These are phyloP conservation scores for Pseudocercospora pini-densiflorae DNA, from an alignment of 2,329 filamentous ascomycete genomes.

Conservation along the genomic window DNA sequence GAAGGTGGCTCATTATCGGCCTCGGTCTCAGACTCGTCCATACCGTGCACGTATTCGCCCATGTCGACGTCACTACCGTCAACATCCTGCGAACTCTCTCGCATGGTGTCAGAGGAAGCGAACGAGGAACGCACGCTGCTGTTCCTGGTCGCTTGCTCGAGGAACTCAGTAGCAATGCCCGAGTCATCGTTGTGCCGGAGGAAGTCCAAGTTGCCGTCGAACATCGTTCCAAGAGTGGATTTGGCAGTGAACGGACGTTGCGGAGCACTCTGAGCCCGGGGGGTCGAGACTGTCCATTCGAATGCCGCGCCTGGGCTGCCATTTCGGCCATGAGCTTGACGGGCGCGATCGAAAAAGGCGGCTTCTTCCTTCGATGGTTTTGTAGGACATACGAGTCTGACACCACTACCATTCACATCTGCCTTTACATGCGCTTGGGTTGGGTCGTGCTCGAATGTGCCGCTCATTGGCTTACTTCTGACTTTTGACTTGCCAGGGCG, in stretches of 20 bases:
- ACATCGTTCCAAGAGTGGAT: constrained; percentile 40
- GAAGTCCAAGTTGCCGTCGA: constrained; percentile 57
- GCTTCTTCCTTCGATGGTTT: constrained; percentile 27
- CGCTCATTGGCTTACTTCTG: constrained; percentile 21
- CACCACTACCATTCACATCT: constrained; percentile 27
- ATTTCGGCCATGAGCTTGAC: constrained; percentile 33
- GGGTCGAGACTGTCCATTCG: constrained; percentile 28
- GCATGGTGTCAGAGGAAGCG: constrained; percentile 54
- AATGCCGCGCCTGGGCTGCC: constrained; percentile 37
- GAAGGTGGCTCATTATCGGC: constrained; percentile 48
- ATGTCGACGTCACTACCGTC: constrained; percentile 32
- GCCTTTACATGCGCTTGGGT: constrained; percentile 27
- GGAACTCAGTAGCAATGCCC: constrained; percentile 48
- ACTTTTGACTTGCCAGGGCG: neutral
- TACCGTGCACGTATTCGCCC: constrained; percentile 33
- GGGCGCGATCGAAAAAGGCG: constrained; percentile 39
- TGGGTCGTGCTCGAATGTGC: constrained; percentile 30
- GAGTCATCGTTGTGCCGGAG: constrained; percentile 70
- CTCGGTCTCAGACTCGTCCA: constrained; percentile 33
- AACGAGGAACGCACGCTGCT: constrained; percentile 50
- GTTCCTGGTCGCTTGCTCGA: constrained; percentile 44
- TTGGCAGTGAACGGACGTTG: constrained; percentile 39
- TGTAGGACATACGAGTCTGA: constrained; percentile 28
- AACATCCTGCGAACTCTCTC: constrained; percentile 3
- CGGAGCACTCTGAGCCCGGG: constrained; percentile 27